These are phyloP conservation scores for Teunomyces aglyptinius DNA, from an alignment of 805 yeast species.

Conservation along the genomic window DNA sequence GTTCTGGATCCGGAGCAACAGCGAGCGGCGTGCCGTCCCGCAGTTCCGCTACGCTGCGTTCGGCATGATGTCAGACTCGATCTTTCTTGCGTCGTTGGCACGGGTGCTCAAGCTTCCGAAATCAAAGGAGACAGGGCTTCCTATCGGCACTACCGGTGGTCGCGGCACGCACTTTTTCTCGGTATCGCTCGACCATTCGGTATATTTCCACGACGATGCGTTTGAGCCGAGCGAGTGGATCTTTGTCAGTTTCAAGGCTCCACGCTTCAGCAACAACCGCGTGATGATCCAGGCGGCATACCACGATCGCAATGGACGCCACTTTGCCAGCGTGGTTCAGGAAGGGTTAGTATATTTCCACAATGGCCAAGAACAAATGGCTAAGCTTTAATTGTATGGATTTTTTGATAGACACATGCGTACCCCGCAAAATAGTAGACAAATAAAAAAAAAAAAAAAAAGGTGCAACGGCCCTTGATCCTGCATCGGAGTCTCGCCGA, in stretches of 20 bases:
- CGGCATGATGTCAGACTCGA: slow-evolving; percentile 33
- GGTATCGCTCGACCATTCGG: slow-evolving; percentile 33
- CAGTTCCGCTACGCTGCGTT: slow-evolving; percentile 29
- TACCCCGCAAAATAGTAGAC: neutral
- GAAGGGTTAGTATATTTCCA: slow-evolving; percentile 33
- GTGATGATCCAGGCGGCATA: slow-evolving; percentile 29
- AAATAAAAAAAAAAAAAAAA: neutral
- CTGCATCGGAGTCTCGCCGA: neutral
- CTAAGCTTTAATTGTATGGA: slow-evolving; percentile 14
- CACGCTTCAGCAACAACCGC: slow-evolving; percentile 30
- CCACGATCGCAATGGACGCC: slow-evolving; percentile 26
- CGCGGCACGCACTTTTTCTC: slow-evolving; percentile 27
- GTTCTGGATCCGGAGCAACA: slow-evolving; percentile 32
- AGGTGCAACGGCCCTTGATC: neutral
- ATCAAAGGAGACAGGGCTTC: slow-evolving; percentile 7
- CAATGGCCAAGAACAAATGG: slow-evolving; percentile 16
- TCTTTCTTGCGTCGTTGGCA: slow-evolving; percentile 28
- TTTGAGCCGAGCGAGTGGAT: slow-evolving; percentile 35
- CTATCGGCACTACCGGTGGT: slow-evolving; percentile 20
- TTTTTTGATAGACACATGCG: neutral
- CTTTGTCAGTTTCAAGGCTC: slow-evolving; percentile 26
- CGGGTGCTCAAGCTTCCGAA: slow-evolving; percentile 28
- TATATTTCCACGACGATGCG: slow-evolving; percentile 35
- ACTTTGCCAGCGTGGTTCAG: slow-evolving; percentile 33
- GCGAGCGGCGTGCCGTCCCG: slow-evolving; percentile 8